Conservation (phyloP, 1,284 basidiomycete species). For the Sphagnurus paluster region DNA sequence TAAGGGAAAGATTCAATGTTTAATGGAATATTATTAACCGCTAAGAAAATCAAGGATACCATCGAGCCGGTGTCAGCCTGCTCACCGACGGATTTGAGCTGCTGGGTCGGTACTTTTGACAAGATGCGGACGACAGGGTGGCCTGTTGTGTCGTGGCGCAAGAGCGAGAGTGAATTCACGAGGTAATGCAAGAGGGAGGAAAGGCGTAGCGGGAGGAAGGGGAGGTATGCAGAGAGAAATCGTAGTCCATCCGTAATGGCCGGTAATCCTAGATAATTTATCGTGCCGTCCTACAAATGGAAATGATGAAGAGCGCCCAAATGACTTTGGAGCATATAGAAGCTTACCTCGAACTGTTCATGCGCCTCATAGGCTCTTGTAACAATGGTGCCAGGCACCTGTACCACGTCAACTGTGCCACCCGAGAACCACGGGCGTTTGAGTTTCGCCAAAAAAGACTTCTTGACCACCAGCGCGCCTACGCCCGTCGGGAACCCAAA, state of each 20-base stretch:
- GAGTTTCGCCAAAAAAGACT: slow-evolving; percentile 59
- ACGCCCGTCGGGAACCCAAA: slow-evolving; percentile 87
- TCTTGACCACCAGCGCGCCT: slow-evolving; percentile 76
- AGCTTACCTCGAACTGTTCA: slow-evolving; percentile 77
- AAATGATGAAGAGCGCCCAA: not conserved
- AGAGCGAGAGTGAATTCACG: slow-evolving; percentile 48
- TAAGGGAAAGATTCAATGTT: too few species aligned
- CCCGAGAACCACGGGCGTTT: slow-evolving; percentile 83
- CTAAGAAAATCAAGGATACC: slow-evolving; percentile 63
- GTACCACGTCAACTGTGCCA: slow-evolving; percentile 78
- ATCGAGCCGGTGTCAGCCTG: slow-evolving; percentile 67
- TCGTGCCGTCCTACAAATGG: slow-evolving; percentile 70
- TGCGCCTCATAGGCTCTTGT: slow-evolving; percentile 60
- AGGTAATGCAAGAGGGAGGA: slow-evolving; percentile 63
- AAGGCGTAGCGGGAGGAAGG: slow-evolving; percentile 72
- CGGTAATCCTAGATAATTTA: slow-evolving; percentile 75
- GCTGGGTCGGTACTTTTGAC: slow-evolving; percentile 53
- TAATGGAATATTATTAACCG: slow-evolving; percentile 47
- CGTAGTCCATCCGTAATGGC: slow-evolving; percentile 75
- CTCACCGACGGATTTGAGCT: slow-evolving; percentile 60
- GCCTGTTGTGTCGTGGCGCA: slow-evolving; percentile 60
- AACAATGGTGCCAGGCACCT: slow-evolving; percentile 70
- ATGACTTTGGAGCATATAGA: too few species aligned
- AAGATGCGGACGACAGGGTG: slow-evolving; percentile 64
- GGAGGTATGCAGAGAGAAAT: slow-evolving; percentile 73